Base-by-base conservation (phyloP, 208 protist genomes). In the Acanthamoeba healyi region DNA sequence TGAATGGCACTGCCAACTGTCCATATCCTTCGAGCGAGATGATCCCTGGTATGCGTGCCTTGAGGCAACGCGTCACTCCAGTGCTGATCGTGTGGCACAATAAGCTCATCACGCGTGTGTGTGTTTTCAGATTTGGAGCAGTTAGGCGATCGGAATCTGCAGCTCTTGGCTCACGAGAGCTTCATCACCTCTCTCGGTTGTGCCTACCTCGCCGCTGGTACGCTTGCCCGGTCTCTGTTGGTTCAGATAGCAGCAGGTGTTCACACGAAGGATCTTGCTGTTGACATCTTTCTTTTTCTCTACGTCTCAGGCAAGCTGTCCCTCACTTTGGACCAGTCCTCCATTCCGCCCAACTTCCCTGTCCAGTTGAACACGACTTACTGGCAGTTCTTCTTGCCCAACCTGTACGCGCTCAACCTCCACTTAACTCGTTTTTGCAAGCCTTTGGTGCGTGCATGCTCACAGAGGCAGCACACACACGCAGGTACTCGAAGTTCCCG, bases 21-120 rank as follows among this genome's bases (percentile, higher is more conserved):
- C 84, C 84, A 26, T 91, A 49, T 29, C 58, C 84, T 56, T n/a
- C 84, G 29, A 36, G 24, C 22, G 84, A 91, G n/a, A 91, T 91
- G 84, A 91, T 91, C 19, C 84, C 84, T 29, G 77, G 77, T 86
- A n/a, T n/a, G n/a, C n/a, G n/a, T n/a, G n/a, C n/a, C n/a, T n/a
- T n/a, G n/a, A n/a, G n/a, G n/a, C n/a, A n/a, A n/a, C n/a, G n/a
- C n/a, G n/a, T n/a, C n/a, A n/a, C n/a, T n/a, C n/a, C n/a, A n/a
- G n/a, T n/a, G n/a, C n/a, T 54, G 49, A 15, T 54, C 10, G 49
- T 54, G 49, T 54, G 49, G 49, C 10, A 54, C 10, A 54, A n/a
- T n/a, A n/a, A n/a, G n/a, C n/a, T n/a, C n/a, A n/a, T 49, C 44
- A 49, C 12, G 44, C 44, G 44, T 49, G 44, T 12, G 9, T 17